Base-by-base conservation (phyloP, 2,329 filamentous ascomycete species). In the Cercospora sp. region DNA sequence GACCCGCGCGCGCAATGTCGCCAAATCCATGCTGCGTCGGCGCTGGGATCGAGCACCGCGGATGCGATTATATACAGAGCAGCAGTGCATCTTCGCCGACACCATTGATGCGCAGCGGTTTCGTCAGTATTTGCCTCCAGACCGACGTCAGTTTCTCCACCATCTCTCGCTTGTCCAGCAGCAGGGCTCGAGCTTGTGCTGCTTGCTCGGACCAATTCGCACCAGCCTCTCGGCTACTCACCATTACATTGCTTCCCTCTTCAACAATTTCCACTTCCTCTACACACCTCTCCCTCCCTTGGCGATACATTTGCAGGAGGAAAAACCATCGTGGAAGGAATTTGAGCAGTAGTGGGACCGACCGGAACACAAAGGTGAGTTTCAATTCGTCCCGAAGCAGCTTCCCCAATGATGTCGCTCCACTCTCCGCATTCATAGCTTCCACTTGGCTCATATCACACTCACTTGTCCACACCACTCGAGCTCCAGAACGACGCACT, bases 171-270 rank as follows among this genome's bases (percentile, higher is more conserved):
- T 33, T 33, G 53, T 16, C 20, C 45, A 51, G 53, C 26, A n/a
- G 53, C 26, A 58, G 53, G 53, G 53, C 30, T 58, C 53, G 53
- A 58, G 53, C 53, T 58, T 33, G 53, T 33, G n/a, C n/a, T 33
- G 53, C 28, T 57, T 28, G 53, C 53, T 58, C 26, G 53, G 53
- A 33, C 53, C 53, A 30, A 30, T n/a, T 30, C 26, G 26, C 53
- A 28, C 53, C 53, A 58, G 53, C 53, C 53, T 58, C 53, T 58
- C 53, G 18, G 18, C 48, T 28, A 53, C 48, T 53, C 26, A 18
- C 23, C 26, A 28, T n/a, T 9, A 28, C 26, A 30, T 8, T 33
- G 28, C 23, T 33, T 23, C 18, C 20, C 45, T 51, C 45, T 23
- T 51, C 20, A 13, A 51, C 45, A 12, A 5, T 23, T 51, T 51